Percentiles rank a stretch among this genome's conserved stretches.
Evolutionary conservation across 2,329 filamentous ascomycete genomes (phyloP).

Genomic region (Exophiala sp.): DNA sequence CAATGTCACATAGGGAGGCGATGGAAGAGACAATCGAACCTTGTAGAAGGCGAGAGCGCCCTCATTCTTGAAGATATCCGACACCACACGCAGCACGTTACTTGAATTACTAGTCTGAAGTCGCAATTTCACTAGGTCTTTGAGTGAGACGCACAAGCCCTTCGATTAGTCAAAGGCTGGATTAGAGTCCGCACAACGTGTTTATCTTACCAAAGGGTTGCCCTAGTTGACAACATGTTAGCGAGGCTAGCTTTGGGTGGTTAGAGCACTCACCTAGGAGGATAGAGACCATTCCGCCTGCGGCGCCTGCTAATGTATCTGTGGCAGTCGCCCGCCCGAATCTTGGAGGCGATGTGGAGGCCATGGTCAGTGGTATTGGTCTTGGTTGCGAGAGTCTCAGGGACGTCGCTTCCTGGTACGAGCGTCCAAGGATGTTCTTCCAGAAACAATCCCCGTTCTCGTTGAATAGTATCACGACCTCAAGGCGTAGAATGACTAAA

Average conservation of each 20-base stretch:
- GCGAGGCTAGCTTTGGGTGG: neutral
- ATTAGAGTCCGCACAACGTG: neutral
- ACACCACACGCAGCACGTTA: slow-evolving; percentile 4
- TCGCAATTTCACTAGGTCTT: slow-evolving; percentile 14
- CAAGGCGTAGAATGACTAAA: too few species aligned
- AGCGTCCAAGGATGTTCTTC: too few species aligned
- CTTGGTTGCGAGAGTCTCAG: neutral
- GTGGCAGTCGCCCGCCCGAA: neutral
- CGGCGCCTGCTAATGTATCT: slow-evolving; percentile 6
- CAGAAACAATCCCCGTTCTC: too few species aligned
- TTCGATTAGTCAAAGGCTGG: neutral
- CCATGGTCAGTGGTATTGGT: neutral
- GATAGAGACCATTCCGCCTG: slow-evolving; percentile 12
- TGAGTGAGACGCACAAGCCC: neutral
- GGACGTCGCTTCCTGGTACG: too few species aligned
- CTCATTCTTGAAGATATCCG: slow-evolving; percentile 6
- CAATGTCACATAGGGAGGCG: too few species aligned
- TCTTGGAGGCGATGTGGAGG: neutral
- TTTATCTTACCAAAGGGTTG: neutral
- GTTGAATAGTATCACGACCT: too few species aligned
- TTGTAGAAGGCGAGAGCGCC: slow-evolving; percentile 8
- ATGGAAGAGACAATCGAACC: neutral
- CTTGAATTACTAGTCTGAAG: slow-evolving; percentile 13
- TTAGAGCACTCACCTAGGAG: slow-evolving; percentile 4
- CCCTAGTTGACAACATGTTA: neutral